phyloP scores from a whole-genome alignment of 148 eudicot species.

The Rhododendron ferrugineum region DNA sequence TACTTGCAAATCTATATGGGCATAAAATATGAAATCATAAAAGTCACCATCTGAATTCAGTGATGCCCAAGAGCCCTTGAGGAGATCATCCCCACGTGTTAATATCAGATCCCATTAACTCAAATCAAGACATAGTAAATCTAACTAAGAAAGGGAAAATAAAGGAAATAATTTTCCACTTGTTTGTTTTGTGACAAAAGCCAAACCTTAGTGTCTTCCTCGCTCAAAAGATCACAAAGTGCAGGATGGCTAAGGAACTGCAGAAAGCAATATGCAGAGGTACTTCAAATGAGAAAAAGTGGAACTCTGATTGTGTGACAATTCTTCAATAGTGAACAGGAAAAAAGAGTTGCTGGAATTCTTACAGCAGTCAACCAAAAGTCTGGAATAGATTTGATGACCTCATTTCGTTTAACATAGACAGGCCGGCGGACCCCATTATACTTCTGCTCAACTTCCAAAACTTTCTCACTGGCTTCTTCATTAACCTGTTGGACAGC shows the following conservation, averaged over 20 bases:
- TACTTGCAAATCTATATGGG: slow-evolving; percentile 58
- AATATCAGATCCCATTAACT: not conserved
- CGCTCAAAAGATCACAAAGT: slow-evolving; percentile 59
- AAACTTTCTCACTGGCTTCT: slow-evolving; percentile 72
- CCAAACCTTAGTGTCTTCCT: slow-evolving; percentile 78
- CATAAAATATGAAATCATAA: not conserved
- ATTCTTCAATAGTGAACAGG: not conserved
- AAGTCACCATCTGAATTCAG: not conserved
- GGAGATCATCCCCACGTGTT: not conserved
- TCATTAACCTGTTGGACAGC: slow-evolving; percentile 55
- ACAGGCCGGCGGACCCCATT: slow-evolving; percentile 69
- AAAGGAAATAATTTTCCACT: not conserved
- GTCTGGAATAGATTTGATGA: slow-evolving; percentile 76
- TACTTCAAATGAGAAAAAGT: not conserved
- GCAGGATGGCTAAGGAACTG: slow-evolving; percentile 90
- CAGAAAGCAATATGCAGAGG: slow-evolving; percentile 15
- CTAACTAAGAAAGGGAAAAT: not conserved
- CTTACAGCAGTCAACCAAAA: slow-evolving; percentile 93
- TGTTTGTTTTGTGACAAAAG: not conserved
- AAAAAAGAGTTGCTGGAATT: not conserved
- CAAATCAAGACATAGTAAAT: not conserved
- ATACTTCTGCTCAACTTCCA: slow-evolving; percentile 82
- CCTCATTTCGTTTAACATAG: slow-evolving; percentile 59
- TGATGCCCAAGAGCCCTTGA: not conserved
- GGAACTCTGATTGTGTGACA: not conserved